Evolutionary conservation across 1,284 basidiomycete genomes (phyloP), one percentile per base, ranked within the genome.

Genomic region (Ceratorhiza oryzae-sativae): DNA sequence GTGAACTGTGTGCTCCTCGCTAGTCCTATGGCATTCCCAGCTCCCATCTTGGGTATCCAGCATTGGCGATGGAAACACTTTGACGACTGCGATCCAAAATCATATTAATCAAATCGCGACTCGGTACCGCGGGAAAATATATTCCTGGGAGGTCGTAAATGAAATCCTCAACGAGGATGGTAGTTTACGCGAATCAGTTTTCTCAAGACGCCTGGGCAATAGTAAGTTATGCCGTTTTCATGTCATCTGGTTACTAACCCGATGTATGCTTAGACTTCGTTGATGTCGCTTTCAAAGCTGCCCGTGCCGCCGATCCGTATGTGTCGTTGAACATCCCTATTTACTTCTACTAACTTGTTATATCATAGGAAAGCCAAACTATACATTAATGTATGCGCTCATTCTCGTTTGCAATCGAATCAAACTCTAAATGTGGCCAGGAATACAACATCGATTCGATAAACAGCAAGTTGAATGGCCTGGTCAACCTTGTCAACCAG

Each of bases 101-200:
- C 71, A 71, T 30, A 32, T 71, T 25, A 53, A 15, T 12, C 48
- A 30, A 8, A 56, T 62, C n/a, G 58, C 20, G 6, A 48, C 3
- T 0, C 71, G 71, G 0, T 71, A 71, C 48, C 34, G 23, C 18
- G 71, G 71, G 1, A 71, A 71, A 48, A 56, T 71, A 23, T 83
- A 82, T 72, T 71, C 82, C 79, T 82, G 82, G 83, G 82, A 83
- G 75, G 81, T 83, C 18, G 62, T 78, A 75, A 82, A 82, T 79
- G 81, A 56, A 27, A 30, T 51, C 25, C 27, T 51, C 23, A 51
- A 59, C 45, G 73, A 74, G 13, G 67, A 75, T 36, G 74, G 74
- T 25, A 45, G 72, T 20, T 41, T 72, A 23, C 59, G 74, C 20
- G 27, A 36, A n/a, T 71, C 72, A 9, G 74, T 75, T 3, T 75